These are phyloP conservation scores for Melastoma malabathricum DNA, from an alignment of 345 rosid genomes.

Conservation along the genomic window DNA sequence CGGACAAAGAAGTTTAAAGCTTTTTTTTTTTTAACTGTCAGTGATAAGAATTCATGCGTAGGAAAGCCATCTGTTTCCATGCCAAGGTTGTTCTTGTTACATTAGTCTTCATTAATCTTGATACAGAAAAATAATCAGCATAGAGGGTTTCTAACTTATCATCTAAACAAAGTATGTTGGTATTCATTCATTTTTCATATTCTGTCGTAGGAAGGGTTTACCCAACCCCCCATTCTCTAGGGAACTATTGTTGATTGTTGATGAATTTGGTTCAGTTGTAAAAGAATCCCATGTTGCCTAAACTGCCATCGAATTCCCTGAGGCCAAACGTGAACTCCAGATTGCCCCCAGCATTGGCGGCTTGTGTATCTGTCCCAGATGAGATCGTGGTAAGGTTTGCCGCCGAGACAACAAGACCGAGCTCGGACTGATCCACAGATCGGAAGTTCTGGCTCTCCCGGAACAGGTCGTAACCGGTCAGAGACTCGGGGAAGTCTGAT, in stretches of 20 bases:
- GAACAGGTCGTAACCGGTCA: conserved; percentile 6
- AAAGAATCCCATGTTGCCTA: conserved; percentile 18
- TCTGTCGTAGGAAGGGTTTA: too few species aligned
- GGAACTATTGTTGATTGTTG: neutral
- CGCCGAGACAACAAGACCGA: conserved; percentile 11
- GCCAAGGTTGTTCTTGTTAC: too few species aligned
- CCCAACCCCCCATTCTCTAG: neutral
- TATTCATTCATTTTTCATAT: neutral
- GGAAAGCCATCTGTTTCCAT: neutral
- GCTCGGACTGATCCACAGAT: conserved; percentile 5
- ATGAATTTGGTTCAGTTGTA: conserved; percentile 4
- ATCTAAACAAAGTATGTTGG: too few species aligned
- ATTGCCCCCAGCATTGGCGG: conserved; percentile 14
- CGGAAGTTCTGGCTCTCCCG: conserved; percentile 13
- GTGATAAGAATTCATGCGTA: too few species aligned
- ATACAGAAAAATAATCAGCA: too few species aligned
- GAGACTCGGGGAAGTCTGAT: conserved; percentile 15
- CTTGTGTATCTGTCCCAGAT: conserved; percentile 18
- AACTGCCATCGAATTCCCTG: conserved; percentile 21
- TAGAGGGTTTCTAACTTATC: too few species aligned
- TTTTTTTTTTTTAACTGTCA: too few species aligned
- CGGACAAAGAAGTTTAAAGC: too few species aligned
- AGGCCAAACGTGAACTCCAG: conserved; percentile 27
- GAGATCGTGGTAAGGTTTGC: conserved; percentile 5
- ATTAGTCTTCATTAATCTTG: too few species aligned